Percentiles rank a stretch among this genome's conserved stretches.
phyloP scores from a whole-genome alignment of 169 alveolate genomes.

The Plasmodium falciparum region DNA sequence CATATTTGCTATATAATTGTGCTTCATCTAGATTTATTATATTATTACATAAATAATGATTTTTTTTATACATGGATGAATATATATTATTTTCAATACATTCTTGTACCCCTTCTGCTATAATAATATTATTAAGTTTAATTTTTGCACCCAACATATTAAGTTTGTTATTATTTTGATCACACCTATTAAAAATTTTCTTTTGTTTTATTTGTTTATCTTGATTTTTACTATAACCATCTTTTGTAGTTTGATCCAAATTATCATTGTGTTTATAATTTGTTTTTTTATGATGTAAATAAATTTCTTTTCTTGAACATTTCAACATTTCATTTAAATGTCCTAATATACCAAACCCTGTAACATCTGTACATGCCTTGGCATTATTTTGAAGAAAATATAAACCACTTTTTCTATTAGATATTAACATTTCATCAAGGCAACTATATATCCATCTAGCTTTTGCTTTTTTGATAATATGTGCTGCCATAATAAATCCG shows the following conservation, averaged over 20 bases:
- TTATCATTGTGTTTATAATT: background rate
- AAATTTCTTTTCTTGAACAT: constrained; percentile 69
- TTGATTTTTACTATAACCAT: background rate
- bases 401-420: constrained; percentile 72
- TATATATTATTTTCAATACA: constrained; percentile 72
- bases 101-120: constrained; percentile 72
- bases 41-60: constrained; percentile 74
- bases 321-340: constrained; percentile 75
- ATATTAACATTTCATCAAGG: constrained; percentile 76
- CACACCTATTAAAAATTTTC: background rate
- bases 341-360: constrained; percentile 76
- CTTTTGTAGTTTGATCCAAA: background rate
- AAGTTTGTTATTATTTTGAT: background rate
- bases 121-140: constrained; percentile 30
- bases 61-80: constrained; percentile 76
- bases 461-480: constrained; percentile 70
- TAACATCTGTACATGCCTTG: constrained; percentile 77
- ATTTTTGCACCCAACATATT: constrained; percentile 67
- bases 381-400: constrained; percentile 55
- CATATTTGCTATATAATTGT: constrained; percentile 33
- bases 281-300: background rate
- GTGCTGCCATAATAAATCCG: constrained; percentile 79
- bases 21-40: constrained; percentile 76
- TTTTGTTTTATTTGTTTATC: background rate
- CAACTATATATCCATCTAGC: constrained; percentile 76